Conservation (phyloP, 352 stramenopile genomes). For the Pythium diclinum region DNA sequence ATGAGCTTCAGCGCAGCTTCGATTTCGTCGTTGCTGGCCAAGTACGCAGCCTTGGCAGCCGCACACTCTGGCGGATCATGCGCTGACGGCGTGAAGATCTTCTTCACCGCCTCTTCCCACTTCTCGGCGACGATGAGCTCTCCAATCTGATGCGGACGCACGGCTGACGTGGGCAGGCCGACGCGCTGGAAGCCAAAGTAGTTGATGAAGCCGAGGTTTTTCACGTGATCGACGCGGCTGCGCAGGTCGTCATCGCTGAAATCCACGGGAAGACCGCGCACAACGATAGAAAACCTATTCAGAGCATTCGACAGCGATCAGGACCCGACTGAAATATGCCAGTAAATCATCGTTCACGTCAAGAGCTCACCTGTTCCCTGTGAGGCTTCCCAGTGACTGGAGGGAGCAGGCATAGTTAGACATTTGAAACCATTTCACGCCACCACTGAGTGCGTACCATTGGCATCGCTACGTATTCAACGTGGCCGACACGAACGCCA, state of each 20-base stretch:
- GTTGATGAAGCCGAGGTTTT: constrained; percentile 58
- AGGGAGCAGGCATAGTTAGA: background rate
- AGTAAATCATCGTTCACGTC: no score
- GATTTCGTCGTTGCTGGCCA: constrained; percentile 41
- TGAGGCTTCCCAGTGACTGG: constrained; percentile 45
- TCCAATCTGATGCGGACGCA: constrained; percentile 69
- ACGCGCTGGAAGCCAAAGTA: constrained; percentile 85
- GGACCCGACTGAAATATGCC: background rate
- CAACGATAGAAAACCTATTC: constrained; percentile 48
- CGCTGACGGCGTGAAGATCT: constrained; percentile 42
- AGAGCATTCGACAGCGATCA: background rate
- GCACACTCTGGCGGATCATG: constrained; percentile 34
- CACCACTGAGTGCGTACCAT: constrained; percentile 32
- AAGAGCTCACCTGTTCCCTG: constrained; percentile 44
- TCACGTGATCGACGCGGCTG: constrained; percentile 33
- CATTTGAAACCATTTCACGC: background rate
- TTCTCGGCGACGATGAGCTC: constrained; percentile 60
- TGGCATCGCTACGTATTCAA: constrained; percentile 48
- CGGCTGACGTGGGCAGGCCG: constrained; percentile 35
- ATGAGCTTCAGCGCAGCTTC: constrained; percentile 57
- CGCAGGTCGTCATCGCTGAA: constrained; percentile 13
- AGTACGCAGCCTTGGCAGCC: constrained; percentile 45
- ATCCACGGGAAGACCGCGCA: constrained; percentile 36
- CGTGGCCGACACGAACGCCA: constrained; percentile 42
- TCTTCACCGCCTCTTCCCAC: constrained; percentile 47